Base-by-base conservation (phyloP, 2,329 filamentous ascomycete species). In the Ophiostoma piceae region DNA sequence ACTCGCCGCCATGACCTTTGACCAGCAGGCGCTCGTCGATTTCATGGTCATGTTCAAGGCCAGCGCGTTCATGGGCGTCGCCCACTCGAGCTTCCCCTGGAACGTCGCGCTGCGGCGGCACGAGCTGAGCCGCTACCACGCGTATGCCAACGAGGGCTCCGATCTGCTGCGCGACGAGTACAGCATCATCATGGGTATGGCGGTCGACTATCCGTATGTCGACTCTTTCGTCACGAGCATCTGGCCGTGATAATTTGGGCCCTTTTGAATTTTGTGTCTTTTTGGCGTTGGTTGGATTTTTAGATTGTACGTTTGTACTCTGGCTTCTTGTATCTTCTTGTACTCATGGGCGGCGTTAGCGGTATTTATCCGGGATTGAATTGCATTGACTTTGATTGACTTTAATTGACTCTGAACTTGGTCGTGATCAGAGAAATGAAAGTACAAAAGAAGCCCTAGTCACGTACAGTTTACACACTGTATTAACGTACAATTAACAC, bases 41-140 rank as follows among this genome's bases (percentile, higher is more conserved):
- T 78, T 78, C 22, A 43, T 77, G 57, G 73, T 78, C 65, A 74
- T 78, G 72, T 77, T 77, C 72, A 76, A 75, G 71, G 74, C 76
- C 54, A 77, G 75, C 69, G 73, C 74, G 0, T 78, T 78, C 43
- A 77, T 78, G 76, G 77, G 77, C 16, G 77, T 78, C 1, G 76
- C 76, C 12, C 74, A 75, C 68, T 77, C 76, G 0, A 78, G 77
- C 64, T 78, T 78, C 62, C 75, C 77, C 6, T 78, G 77, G 77
- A 78, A 73, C 5, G 73, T 78, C 14, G 77, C 77, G 1, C 71
- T 78, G 68, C 75, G 77, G 41, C 74, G 77, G 54, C 77, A 78
- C 60, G 77, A 78, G 73, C 62, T 78, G 12, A 78, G 77, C 74
- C 70, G 41, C 7, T 78, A 77, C 54, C 1, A 69, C 2, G 68